phyloP scores from a whole-genome alignment of 1,284 basidiomycete species.

The Meira nashicola region DNA sequence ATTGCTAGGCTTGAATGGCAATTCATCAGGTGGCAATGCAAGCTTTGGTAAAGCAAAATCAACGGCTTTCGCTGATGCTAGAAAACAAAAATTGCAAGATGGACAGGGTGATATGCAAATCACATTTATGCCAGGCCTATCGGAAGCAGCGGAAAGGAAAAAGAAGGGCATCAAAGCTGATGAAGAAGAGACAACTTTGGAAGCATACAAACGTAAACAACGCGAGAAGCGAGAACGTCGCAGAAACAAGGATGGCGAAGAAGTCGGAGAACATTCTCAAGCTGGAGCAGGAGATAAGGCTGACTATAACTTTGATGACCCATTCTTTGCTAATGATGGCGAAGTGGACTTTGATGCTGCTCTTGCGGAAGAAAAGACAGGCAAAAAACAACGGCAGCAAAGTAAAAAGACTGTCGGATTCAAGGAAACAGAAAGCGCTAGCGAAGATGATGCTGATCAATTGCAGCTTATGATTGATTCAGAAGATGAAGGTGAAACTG shows the following conservation, averaged over 20 bases:
- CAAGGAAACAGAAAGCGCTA: slow-evolving; percentile 15
- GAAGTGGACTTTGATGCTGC: slow-evolving; percentile 47
- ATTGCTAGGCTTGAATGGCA: slow-evolving; percentile 30
- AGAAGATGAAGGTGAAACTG: slow-evolving; percentile 33
- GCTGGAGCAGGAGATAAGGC: slow-evolving; percentile 13
- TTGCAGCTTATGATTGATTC: slow-evolving; percentile 26
- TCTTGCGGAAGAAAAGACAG: slow-evolving; percentile 50
- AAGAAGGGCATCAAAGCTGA: slow-evolving; percentile 17
- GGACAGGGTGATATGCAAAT: slow-evolving; percentile 44
- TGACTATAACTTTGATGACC: slow-evolving; percentile 58
- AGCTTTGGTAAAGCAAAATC: slow-evolving; percentile 2
- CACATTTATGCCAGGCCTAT: slow-evolving; percentile 49
- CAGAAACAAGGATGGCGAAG: slow-evolving; percentile 16
- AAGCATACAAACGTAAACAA: slow-evolving; percentile 51
- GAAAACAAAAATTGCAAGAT: slow-evolving; percentile 13
- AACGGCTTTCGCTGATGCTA: slow-evolving; percentile 4
- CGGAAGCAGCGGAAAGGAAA: slow-evolving; percentile 36
- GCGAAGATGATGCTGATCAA: slow-evolving; percentile 21
- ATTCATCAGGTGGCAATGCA: neutral
- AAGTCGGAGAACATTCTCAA: slow-evolving; percentile 11
- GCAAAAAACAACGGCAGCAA: slow-evolving; percentile 13
- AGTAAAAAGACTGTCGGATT: slow-evolving; percentile 1
- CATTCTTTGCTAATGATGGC: slow-evolving; percentile 55
- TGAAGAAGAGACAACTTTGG: slow-evolving; percentile 48
- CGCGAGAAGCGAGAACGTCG: slow-evolving; percentile 46